phyloP scores from a whole-genome alignment of 78 protist genomes.

The Creolimax fragrantissima region DNA sequence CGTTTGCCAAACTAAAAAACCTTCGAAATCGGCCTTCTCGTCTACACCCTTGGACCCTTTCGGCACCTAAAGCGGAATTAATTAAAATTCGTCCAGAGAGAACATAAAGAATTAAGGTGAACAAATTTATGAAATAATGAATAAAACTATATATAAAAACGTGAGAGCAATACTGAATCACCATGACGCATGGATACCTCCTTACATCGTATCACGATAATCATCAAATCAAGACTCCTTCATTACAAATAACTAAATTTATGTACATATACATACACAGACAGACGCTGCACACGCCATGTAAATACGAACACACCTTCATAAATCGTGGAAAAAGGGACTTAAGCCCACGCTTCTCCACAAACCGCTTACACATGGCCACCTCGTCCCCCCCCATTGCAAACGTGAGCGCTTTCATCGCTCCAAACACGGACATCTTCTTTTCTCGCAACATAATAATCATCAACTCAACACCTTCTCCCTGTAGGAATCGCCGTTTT shows the following conservation, averaged over 20 bases:
- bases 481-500: neutral
- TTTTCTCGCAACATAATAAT: neutral
- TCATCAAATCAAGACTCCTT: no score
- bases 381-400: neutral
- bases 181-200: no score
- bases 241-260: no score
- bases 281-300: neutral
- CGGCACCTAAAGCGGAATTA: neutral
- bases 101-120: no score
- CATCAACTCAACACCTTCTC: slow-evolving; percentile 12
- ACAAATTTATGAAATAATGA: no score
- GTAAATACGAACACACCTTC: slow-evolving; percentile 13
- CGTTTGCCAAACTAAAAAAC: neutral
- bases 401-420: neutral
- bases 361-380: neutral
- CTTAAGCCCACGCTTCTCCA: slow-evolving; percentile 5
- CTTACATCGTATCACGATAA: no score
- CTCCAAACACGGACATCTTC: neutral
- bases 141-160: no score
- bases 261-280: no score
- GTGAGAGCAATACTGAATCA: no score
- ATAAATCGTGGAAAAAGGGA: slow-evolving; percentile 9
- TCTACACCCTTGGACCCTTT: neutral
- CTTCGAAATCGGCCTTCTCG: neutral
- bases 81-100: no score